phyloP scores from a whole-genome alignment of 2,329 filamentous ascomycete species.

The Phialophora chinensis region DNA sequence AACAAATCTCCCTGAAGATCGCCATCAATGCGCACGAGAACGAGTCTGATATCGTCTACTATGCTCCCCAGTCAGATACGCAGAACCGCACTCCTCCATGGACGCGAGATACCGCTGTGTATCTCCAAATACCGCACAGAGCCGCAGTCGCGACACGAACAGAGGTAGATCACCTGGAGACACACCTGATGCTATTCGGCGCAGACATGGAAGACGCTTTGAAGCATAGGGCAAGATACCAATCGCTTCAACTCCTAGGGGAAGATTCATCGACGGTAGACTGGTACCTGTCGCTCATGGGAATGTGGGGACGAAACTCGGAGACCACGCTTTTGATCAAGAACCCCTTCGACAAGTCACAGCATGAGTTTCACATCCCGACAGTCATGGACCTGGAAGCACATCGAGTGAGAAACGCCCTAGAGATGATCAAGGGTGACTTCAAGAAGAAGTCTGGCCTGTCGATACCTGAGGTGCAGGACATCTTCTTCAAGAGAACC shows the following conservation, averaged over 20 bases:
- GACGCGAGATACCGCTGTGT: not conserved
- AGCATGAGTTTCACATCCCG: not conserved
- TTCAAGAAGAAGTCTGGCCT: not conserved
- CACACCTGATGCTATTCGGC: not conserved
- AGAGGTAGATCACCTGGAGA: not conserved
- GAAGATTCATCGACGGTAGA: not conserved
- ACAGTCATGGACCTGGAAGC: not conserved
- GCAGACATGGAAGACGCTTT: not conserved
- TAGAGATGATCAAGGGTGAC: not conserved
- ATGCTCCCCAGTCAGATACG: not conserved
- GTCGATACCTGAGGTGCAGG: not conserved
- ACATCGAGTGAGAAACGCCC: not conserved
- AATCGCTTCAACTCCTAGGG: not conserved
- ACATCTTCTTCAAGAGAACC: constrained; percentile 4
- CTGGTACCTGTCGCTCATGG: not conserved
- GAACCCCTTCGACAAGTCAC: constrained; percentile 5
- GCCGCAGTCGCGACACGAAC: not conserved
- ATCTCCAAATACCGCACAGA: not conserved
- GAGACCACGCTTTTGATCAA: not conserved
- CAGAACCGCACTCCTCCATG: not conserved
- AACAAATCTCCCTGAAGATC: not conserved
- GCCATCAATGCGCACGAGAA: constrained; percentile 8
- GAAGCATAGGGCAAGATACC: not conserved
- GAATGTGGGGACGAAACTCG: not conserved
- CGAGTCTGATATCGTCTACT: constrained; percentile 1